These are phyloP conservation scores for Sporothrix brasiliensis DNA, from an alignment of 2,329 filamentous ascomycete genomes.

Conservation along the genomic window DNA sequence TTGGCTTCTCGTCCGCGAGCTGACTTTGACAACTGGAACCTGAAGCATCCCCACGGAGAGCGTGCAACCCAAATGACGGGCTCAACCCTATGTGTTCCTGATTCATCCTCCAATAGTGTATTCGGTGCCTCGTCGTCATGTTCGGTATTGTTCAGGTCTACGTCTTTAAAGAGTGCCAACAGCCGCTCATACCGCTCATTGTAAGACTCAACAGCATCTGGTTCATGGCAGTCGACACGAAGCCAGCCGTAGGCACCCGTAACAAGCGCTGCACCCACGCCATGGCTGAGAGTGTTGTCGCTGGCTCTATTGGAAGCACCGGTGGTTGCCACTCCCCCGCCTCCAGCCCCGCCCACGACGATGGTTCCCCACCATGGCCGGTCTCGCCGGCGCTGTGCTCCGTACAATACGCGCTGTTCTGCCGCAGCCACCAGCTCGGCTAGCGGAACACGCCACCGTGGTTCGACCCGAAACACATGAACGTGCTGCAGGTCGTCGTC, in stretches of 20 bases:
- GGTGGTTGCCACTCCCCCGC: slow-evolving; percentile 30
- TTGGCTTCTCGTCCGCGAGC: not conserved
- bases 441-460: slow-evolving; percentile 37
- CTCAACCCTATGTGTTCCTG: slow-evolving; percentile 43
- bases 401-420: slow-evolving; percentile 57
- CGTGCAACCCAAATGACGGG: slow-evolving; percentile 51
- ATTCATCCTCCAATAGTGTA: not conserved
- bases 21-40: slow-evolving; percentile 27
- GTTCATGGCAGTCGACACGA: slow-evolving; percentile 48
- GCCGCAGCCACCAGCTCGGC: slow-evolving; percentile 47
- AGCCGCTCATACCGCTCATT: slow-evolving; percentile 44
- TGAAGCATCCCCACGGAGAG: slow-evolving; percentile 55
- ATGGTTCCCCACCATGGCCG: slow-evolving; percentile 63
- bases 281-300: slow-evolving; percentile 33
- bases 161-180: slow-evolving; percentile 51
- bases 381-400: slow-evolving; percentile 47
- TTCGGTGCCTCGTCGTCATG: slow-evolving; percentile 39
- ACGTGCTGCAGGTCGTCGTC: slow-evolving; percentile 52
- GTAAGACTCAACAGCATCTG: not conserved
- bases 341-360: slow-evolving; percentile 50
- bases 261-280: slow-evolving; percentile 38
- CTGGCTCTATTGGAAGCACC: slow-evolving; percentile 36
- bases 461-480: slow-evolving; percentile 52
- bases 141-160: slow-evolving; percentile 39
- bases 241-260: slow-evolving; percentile 57